A percentile compares a stretch with the other conserved stretches of the same genome.
Evolutionary conservation across 1,139 yeast species (phyloP).

Genomic region (Yamadazyma trypodendri): DNA sequence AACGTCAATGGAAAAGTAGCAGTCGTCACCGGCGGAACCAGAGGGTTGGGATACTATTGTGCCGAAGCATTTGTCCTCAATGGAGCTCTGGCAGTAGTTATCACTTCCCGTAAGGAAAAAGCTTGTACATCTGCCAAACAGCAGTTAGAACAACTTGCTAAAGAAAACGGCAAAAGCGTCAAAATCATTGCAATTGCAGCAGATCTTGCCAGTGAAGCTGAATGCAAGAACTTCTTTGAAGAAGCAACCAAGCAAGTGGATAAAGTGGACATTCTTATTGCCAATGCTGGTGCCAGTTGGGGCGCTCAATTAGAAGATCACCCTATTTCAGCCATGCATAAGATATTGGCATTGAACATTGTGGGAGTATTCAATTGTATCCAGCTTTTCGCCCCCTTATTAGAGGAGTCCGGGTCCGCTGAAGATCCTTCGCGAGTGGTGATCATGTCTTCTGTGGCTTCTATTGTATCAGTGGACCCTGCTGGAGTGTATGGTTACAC

Average conservation of each 20-base stretch:
- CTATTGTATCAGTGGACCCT: constrained; percentile 45
- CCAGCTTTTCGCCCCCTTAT: constrained; percentile 58
- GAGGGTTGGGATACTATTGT: constrained; percentile 71
- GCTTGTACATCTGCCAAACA: constrained; percentile 64
- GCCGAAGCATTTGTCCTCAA: constrained; percentile 64
- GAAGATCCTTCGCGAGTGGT: constrained; percentile 67
- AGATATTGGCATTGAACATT: constrained; percentile 64
- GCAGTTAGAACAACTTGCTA: constrained; percentile 48
- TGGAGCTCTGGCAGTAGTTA: constrained; percentile 63
- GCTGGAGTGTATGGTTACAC: constrained; percentile 66
- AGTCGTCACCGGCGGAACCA: constrained; percentile 75
- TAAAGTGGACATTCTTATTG: constrained; percentile 62
- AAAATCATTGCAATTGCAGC: constrained; percentile 57
- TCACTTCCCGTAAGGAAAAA: constrained; percentile 63
- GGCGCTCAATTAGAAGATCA: constrained; percentile 65
- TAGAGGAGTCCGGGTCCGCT: constrained; percentile 52
- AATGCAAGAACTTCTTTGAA: constrained; percentile 46
- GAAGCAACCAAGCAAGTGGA: constrained; percentile 42
- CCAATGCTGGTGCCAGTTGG: constrained; percentile 85
- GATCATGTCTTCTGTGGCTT: constrained; percentile 65
- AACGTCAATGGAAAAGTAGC: constrained; percentile 66
- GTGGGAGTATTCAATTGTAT: constrained; percentile 71
- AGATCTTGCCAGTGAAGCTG: constrained; percentile 55
- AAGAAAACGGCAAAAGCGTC: constrained; percentile 40
- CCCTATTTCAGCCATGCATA: constrained; percentile 61